Conservation (phyloP, 495 filamentous ascomycete species). For the Acidomyces sp. region DNA sequence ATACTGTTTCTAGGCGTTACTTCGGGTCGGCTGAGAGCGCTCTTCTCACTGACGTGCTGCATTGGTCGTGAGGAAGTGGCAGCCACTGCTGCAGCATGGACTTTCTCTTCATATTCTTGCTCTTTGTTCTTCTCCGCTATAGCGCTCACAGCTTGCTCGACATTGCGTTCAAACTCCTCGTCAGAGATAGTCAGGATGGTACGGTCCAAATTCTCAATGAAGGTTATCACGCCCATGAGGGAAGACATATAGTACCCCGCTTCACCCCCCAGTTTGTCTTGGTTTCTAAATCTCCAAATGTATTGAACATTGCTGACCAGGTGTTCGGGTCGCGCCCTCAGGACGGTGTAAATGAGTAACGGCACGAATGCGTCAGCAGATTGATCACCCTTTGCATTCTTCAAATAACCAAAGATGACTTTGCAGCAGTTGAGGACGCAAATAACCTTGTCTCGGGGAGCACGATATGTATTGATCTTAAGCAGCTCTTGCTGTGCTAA, state of each 20-base stretch:
- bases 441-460: slow-evolving; percentile 94
- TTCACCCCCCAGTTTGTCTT: slow-evolving; percentile 91
- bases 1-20: slow-evolving; percentile 41
- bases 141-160: slow-evolving; percentile 89
- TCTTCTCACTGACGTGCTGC: slow-evolving; percentile 45
- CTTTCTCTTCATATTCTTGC: slow-evolving; percentile 22
- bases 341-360: slow-evolving; percentile 85
- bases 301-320: slow-evolving; percentile 97
- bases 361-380: slow-evolving; percentile 95
- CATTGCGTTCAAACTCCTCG: slow-evolving; percentile 87
- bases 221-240: slow-evolving; percentile 94
- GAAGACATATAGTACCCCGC: slow-evolving; percentile 97
- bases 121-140: slow-evolving; percentile 79
- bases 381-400: slow-evolving; percentile 81
- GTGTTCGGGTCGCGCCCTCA: slow-evolving; percentile 88
- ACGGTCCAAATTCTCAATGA: slow-evolving; percentile 89
- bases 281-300: slow-evolving; percentile 89
- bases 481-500: slow-evolving; percentile 86
- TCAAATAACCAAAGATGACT: slow-evolving; percentile 93
- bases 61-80: slow-evolving; percentile 17
- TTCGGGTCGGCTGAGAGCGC: slow-evolving; percentile 39
- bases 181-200: slow-evolving; percentile 87
- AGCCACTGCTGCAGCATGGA: slow-evolving; percentile 2
- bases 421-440: slow-evolving; percentile 98
- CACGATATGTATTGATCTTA: slow-evolving; percentile 92